Evolutionary conservation across 2,329 filamentous ascomycete genomes (phyloP), one percentile per base, ranked within the genome.

Genomic region (Tothia fuscella): DNA sequence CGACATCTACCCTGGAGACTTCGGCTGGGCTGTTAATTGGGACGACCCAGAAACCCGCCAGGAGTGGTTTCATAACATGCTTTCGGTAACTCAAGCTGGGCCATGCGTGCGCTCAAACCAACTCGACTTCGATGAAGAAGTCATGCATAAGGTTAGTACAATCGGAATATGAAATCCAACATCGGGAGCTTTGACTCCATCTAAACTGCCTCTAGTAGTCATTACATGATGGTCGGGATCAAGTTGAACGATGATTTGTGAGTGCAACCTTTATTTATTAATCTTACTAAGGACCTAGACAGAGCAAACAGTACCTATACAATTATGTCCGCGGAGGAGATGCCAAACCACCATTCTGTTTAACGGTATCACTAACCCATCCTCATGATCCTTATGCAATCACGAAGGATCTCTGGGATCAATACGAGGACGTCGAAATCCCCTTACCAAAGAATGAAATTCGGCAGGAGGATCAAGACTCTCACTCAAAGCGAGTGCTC

Each of bases 361-460:
- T 95, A 66, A 95, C 88, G 25, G 82, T 94, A 6, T 94, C 88
- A 19, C 78, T 95, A 53, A 95, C 88, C 5, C 88, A 95, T 60
- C 88, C 88, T 13, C 88, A 95, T 58, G 88, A 95, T 54, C 88
- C 88, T 0, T 95, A 95, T 62, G 89, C 86, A 44, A 95, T 95
- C 59, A 85, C 88, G 50, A 76, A 85, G 56, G 84, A 93, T 61
- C 94, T 85, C 64, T 95, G 88, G 88, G 84, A 94, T 56, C 60
- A 82, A 51, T 95, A 95, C 60, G 83, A 94, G 56, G 82, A 72
- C 48, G 84, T 93, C 12, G 86, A 94, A 41, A 93, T 95, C 55
- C 76, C 80, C 5, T 65, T 94, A 45, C 88, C 88, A 21, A 78
- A 82, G 53, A 78, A 88, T 12, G 71, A 71, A 43, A 83, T 94